phyloP scores from a whole-genome alignment of 2,329 filamentous ascomycete species.

The Colletotrichum zoysiae region DNA sequence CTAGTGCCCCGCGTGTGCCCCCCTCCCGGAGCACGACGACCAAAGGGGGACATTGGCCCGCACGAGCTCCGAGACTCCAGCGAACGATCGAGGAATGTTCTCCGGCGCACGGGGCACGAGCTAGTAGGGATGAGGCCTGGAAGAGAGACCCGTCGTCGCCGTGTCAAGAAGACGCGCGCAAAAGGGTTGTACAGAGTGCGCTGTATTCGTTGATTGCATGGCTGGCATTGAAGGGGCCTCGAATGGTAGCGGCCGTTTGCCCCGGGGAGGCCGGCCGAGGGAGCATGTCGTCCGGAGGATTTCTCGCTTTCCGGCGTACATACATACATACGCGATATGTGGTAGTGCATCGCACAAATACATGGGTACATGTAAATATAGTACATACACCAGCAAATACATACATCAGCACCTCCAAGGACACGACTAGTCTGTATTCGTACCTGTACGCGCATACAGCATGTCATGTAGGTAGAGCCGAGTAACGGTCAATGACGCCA shows the following conservation, averaged over 20 bases:
- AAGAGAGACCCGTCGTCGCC: not conserved
- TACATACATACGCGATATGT: not conserved
- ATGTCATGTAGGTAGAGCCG: slow-evolving; percentile 1
- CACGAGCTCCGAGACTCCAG: slow-evolving; percentile 33
- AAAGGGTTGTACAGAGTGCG: not conserved
- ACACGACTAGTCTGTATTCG: not conserved
- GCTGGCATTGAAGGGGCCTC: not conserved
- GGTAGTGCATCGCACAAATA: not conserved
- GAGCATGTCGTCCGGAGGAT: slow-evolving; percentile 4
- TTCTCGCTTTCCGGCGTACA: not conserved
- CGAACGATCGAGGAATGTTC: slow-evolving; percentile 40
- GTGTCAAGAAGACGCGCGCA: not conserved
- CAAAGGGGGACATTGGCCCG: slow-evolving; percentile 36
- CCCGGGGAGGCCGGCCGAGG: slow-evolving; percentile 1
- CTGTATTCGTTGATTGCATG: not conserved
- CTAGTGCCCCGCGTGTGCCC: slow-evolving; percentile 30
- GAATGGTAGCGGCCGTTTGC: not conserved
- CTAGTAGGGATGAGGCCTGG: slow-evolving; percentile 40
- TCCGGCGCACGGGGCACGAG: slow-evolving; percentile 37
- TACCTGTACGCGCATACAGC: no score
- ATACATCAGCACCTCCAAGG: not conserved
- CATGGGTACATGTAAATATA: not conserved
- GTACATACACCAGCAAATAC: not conserved
- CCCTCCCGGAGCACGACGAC: slow-evolving; percentile 24
- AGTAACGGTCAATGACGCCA: slow-evolving; percentile 28